Evolutionary conservation across 2,329 filamentous ascomycete genomes (phyloP).

Genomic region (Fusarium clavum): DNA sequence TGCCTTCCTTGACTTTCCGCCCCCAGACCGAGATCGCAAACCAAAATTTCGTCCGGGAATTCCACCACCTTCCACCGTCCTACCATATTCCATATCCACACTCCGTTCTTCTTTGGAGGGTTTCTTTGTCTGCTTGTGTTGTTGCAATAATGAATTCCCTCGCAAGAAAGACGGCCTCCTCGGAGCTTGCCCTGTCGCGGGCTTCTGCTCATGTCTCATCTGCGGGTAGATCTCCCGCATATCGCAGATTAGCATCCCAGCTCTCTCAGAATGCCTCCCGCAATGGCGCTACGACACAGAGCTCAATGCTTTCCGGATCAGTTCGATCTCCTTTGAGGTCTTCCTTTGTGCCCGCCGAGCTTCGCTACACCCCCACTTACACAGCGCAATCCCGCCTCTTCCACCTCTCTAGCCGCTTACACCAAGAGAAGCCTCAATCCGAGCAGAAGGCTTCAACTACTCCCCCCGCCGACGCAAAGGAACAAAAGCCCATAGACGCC

Average conservation of each 20-base stretch:
- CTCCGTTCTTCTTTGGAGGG: slow-evolving; percentile 48
- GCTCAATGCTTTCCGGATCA: slow-evolving; percentile 45
- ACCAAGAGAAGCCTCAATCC: slow-evolving; percentile 52
- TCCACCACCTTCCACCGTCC: slow-evolving; percentile 46
- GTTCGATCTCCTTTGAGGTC: slow-evolving; percentile 58
- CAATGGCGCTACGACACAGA: slow-evolving; percentile 46
- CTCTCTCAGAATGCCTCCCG: slow-evolving; percentile 47
- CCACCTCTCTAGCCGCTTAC: slow-evolving; percentile 49
- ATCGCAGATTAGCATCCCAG: slow-evolving; percentile 59
- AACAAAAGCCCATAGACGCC: slow-evolving; percentile 53
- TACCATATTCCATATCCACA: slow-evolving; percentile 43
- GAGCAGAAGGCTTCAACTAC: slow-evolving; percentile 44
- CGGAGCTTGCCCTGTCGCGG: slow-evolving; percentile 57
- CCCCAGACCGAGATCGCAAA: slow-evolving; percentile 53
- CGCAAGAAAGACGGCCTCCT: slow-evolving; percentile 56
- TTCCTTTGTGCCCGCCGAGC: slow-evolving; percentile 55
- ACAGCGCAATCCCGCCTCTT: slow-evolving; percentile 48
- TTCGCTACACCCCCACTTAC: slow-evolving; percentile 51
- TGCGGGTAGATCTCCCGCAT: slow-evolving; percentile 60
- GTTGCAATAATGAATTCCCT: slow-evolving; percentile 60
- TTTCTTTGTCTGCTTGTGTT: slow-evolving; percentile 40
- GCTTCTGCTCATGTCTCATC: slow-evolving; percentile 55
- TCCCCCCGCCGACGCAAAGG: slow-evolving; percentile 54
- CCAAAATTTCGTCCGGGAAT: slow-evolving; percentile 54
- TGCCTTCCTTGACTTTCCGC: slow-evolving; percentile 48